phyloP scores from a whole-genome alignment of 2,329 filamentous ascomycete species.

The Tolypocladium ovalisporum region DNA sequence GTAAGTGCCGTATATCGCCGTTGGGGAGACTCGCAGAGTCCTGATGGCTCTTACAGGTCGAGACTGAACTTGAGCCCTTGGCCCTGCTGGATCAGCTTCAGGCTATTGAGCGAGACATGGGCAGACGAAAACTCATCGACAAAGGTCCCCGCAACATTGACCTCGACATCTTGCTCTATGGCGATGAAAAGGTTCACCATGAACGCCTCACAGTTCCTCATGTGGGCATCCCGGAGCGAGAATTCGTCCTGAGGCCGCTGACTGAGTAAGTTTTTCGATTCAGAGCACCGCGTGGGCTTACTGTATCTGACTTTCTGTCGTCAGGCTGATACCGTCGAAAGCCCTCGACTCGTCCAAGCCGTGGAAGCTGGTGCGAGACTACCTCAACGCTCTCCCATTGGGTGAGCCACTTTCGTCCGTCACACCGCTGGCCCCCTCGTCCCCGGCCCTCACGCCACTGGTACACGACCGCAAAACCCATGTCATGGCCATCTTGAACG shows the following conservation, averaged over 20 bases:
- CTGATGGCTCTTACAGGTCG: conserved; percentile 44
- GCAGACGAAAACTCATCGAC: conserved; percentile 73
- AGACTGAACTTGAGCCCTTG: conserved; percentile 66
- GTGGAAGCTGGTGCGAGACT: conserved; percentile 50
- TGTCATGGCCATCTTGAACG: conserved; percentile 89
- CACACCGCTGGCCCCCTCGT: conserved; percentile 38
- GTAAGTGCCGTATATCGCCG: conserved; percentile 28
- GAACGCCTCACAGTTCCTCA: conserved; percentile 79
- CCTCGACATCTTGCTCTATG: conserved; percentile 82
- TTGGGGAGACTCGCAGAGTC: background rate
- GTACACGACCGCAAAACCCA: conserved; percentile 52
- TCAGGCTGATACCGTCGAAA: conserved; percentile 44
- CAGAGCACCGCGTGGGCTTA: background rate
- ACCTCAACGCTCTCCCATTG: conserved; percentile 46
- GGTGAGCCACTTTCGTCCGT: conserved; percentile 44
- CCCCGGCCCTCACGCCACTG: conserved; percentile 46
- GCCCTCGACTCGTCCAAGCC: conserved; percentile 41
- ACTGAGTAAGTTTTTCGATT: conserved; percentile 48
- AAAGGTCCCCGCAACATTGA: conserved; percentile 95
- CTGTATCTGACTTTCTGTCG: background rate
- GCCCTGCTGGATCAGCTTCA: conserved; percentile 73
- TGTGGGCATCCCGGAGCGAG: conserved; percentile 72
- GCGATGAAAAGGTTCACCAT: conserved; percentile 51
- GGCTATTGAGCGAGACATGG: conserved; percentile 68
- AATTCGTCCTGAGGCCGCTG: conserved; percentile 85